phyloP scores from a whole-genome alignment of 441 rosid genomes.

The Arabidopsis lyrata region DNA sequence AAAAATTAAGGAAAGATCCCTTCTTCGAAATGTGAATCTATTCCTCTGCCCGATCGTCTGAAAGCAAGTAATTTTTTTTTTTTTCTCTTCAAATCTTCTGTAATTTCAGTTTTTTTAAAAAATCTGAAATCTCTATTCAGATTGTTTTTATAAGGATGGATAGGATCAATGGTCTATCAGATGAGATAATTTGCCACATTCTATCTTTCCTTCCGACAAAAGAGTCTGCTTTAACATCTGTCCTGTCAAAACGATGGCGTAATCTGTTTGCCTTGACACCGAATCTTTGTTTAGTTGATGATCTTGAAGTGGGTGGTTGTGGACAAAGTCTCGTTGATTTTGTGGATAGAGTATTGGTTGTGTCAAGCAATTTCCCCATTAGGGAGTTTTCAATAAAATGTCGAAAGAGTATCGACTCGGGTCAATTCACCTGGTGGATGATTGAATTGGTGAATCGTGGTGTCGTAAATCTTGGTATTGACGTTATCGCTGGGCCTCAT shows the following conservation, averaged over 20 bases:
- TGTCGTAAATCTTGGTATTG: neutral
- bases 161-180: constrained; percentile 13
- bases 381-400: neutral
- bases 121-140: neutral
- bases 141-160: constrained; percentile 4
- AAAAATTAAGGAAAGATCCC: no score
- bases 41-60: no score
- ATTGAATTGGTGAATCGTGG: neutral
- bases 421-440: constrained; percentile 16
- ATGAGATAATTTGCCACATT: constrained; percentile 7
- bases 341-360: neutral
- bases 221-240: constrained; percentile 8
- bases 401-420: neutral
- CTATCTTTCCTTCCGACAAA: constrained; percentile 9
- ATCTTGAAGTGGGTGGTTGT: neutral
- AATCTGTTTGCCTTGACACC: constrained; percentile 6
- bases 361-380: neutral
- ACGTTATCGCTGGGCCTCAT: neutral
- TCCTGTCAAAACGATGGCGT: constrained; percentile 25
- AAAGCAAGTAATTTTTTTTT: no score
- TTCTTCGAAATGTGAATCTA: no score
- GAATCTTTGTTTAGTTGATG: neutral
- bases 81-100: no score
- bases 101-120: no score
- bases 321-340: neutral